These are phyloP conservation scores for Onygena corvina DNA, from an alignment of 2,329 filamentous ascomycete genomes.

Conservation along the genomic window DNA sequence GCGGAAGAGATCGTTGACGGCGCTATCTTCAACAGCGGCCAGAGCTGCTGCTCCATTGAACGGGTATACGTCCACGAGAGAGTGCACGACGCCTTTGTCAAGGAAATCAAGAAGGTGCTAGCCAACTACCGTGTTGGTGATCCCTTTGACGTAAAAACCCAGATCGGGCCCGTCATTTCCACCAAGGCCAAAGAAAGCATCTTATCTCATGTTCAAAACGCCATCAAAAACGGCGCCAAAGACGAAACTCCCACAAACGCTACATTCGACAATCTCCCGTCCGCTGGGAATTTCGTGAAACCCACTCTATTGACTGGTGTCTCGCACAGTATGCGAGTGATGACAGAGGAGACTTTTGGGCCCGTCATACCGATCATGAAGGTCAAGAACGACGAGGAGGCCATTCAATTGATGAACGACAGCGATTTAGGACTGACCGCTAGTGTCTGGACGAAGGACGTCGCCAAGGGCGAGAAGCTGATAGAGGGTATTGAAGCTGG, in stretches of 20 bases:
- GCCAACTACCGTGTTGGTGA: conserved; percentile 78
- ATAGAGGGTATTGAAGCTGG: conserved; percentile 76
- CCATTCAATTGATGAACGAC: conserved; percentile 79
- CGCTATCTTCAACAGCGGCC: conserved; percentile 95
- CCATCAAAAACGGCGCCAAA: conserved; percentile 68
- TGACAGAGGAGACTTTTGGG: conserved; percentile 91
- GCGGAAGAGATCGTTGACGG: conserved; percentile 92
- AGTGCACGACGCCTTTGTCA: conserved; percentile 71
- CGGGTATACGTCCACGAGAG: conserved; percentile 79
- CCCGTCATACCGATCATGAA: conserved; percentile 85
- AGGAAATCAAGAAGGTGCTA: conserved; percentile 67
- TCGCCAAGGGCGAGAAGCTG: conserved; percentile 59
- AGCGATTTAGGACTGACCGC: conserved; percentile 88
- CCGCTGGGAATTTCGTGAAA: conserved; percentile 77
- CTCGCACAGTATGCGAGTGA: conserved; percentile 71
- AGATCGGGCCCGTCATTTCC: conserved; percentile 81
- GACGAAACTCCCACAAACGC: conserved; percentile 73
- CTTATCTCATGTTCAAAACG: conserved; percentile 67
- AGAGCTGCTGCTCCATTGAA: conserved; percentile 90
- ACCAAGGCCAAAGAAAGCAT: conserved; percentile 65
- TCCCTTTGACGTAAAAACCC: conserved; percentile 63
- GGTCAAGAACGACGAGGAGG: conserved; percentile 69
- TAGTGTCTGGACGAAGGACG: conserved; percentile 95
- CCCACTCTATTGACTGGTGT: conserved; percentile 72
- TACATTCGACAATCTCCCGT: conserved; percentile 58